Evolutionary conservation across 169 alveolate genomes (phyloP).

Genomic region (Babesia caballi): DNA sequence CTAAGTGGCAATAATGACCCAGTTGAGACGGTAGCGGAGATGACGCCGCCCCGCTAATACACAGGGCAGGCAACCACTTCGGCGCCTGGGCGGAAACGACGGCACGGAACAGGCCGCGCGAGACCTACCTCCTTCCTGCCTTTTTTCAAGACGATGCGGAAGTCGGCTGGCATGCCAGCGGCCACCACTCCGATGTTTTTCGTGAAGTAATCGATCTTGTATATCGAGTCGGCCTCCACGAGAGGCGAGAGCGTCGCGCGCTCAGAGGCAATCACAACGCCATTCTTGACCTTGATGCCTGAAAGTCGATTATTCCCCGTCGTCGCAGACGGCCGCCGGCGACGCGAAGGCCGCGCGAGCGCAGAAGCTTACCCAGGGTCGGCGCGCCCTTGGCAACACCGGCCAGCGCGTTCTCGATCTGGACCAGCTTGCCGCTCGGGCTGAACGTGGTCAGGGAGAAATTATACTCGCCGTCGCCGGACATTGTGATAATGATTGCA

Average conservation of each 20-base stretch:
- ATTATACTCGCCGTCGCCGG: constrained; percentile 86
- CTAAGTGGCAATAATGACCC: constrained; percentile 30
- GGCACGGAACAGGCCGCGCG: background rate
- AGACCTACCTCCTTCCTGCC: constrained; percentile 81
- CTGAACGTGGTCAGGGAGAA: constrained; percentile 94
- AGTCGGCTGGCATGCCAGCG: constrained; percentile 99
- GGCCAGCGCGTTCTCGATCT: constrained; percentile 95
- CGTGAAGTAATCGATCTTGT: constrained; percentile 89
- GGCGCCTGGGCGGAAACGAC: background rate
- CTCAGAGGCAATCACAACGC: constrained; percentile 95
- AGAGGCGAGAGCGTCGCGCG: constrained; percentile 87
- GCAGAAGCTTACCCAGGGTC: constrained; percentile 80
- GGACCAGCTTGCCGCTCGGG: constrained; percentile 95
- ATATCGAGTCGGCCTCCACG: constrained; percentile 90
- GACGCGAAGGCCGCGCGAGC: background rate
- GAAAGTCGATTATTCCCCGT: background rate
- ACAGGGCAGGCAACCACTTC: background rate
- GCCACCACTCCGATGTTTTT: constrained; percentile 90
- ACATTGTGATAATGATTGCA: constrained; percentile 61
- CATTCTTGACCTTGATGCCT: constrained; percentile 93
- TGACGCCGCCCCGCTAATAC: too few relatives aligned
- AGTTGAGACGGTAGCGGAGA: too few relatives aligned
- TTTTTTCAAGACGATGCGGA: constrained; percentile 86
- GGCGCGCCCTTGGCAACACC: constrained; percentile 96
- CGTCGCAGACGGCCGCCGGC: background rate